Conservation (phyloP, 176 grass and related monocot genomes). For the Elymus sibiricus region DNA sequence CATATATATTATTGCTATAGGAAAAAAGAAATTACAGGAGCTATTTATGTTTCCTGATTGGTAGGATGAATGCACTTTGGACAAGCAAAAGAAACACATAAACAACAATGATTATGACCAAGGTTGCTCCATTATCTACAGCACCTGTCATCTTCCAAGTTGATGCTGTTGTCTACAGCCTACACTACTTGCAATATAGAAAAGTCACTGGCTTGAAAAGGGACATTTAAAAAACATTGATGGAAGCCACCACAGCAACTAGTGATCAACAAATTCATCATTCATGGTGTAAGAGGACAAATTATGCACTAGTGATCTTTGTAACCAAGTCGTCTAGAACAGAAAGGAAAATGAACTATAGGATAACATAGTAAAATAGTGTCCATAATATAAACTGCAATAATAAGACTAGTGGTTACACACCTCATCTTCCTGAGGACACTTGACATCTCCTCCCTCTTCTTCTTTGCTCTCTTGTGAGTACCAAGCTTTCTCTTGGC, state of each 20-base stretch:
- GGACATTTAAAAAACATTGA: not conserved
- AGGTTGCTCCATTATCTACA: not conserved
- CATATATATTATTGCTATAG: not conserved
- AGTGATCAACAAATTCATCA: not conserved
- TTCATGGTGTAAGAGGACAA: not conserved
- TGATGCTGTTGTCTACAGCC: not conserved
- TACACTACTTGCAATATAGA: not conserved
- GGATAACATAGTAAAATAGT: not conserved
- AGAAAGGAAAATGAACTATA: not conserved
- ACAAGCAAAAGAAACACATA: not conserved
- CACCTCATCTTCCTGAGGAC: constrained; percentile 63
- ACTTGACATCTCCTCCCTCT: constrained; percentile 62
- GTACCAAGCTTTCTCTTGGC: constrained; percentile 67
- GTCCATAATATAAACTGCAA: not conserved
- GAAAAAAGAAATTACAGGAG: not conserved
- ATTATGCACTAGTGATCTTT: not conserved
- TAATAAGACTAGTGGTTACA: not conserved
- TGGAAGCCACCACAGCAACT: not conserved
- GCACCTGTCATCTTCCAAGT: not conserved
- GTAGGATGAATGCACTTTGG: not conserved
- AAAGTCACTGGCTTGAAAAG: not conserved
- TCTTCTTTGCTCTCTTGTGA: constrained; percentile 74
- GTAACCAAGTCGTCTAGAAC: not conserved
- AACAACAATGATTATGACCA: not conserved
- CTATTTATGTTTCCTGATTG: not conserved